Conservation (phyloP, 805 yeast species). For the Cyberlindnera mrakii region DNA sequence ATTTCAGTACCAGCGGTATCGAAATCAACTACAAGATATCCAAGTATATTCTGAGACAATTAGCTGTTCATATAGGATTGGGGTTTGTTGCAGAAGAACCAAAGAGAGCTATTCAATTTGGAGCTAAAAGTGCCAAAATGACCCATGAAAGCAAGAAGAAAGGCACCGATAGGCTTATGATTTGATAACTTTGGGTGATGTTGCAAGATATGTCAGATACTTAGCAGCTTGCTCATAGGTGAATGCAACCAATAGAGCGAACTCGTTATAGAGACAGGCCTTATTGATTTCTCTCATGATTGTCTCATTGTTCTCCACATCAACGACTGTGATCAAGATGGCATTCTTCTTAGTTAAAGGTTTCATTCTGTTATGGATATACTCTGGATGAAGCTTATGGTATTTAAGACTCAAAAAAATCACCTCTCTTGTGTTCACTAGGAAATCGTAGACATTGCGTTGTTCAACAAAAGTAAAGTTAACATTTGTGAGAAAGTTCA, state of each 20-base stretch:
- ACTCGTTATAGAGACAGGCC: constrained; percentile 34
- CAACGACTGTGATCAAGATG: constrained; percentile 58
- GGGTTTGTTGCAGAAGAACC: constrained; percentile 61
- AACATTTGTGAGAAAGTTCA: constrained; percentile 48
- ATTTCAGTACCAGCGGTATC: constrained; percentile 38
- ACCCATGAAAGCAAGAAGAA: constrained; percentile 67
- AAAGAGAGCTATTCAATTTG: constrained; percentile 95
- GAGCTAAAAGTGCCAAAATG: constrained; percentile 92
- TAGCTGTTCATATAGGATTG: constrained; percentile 51
- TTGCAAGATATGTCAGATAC: constrained; percentile 29
- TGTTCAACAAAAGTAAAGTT: constrained; percentile 45
- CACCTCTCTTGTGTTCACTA: constrained; percentile 50
- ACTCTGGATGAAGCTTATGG: constrained; percentile 73
- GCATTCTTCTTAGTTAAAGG: constrained; percentile 36
- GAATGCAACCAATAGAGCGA: constrained; percentile 36
- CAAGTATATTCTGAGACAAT: constrained; percentile 54
- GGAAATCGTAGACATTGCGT: constrained; percentile 54
- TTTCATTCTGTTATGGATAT: constrained; percentile 52
- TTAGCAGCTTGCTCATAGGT: constrained; percentile 50
- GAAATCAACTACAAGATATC: constrained; percentile 43
- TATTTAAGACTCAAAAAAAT: constrained; percentile 64
- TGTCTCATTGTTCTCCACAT: constrained; percentile 51
- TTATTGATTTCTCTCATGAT: constrained; percentile 34
- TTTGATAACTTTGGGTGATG: constrained; percentile 3
- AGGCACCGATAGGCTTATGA: constrained; percentile 56